phyloP scores from a whole-genome alignment of 352 stramenopile genomes.

The Globisporangium nunn region DNA sequence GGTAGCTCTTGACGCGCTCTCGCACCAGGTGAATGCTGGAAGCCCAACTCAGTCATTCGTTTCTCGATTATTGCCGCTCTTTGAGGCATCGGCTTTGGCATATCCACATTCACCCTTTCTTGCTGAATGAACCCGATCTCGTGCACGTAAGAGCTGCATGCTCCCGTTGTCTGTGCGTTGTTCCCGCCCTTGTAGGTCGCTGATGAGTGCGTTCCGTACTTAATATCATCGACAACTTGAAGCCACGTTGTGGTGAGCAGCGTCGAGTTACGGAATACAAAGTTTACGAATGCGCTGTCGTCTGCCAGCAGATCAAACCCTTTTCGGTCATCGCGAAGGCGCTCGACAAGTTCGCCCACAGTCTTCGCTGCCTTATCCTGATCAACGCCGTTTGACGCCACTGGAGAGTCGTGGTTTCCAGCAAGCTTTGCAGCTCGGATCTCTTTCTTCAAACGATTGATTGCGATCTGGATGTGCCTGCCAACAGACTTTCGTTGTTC shows the following conservation, averaged over 20 bases:
- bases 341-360: constrained; percentile 31
- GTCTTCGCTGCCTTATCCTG: constrained; percentile 6
- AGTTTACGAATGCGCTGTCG: constrained; percentile 45
- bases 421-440: constrained; percentile 10
- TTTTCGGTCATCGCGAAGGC: constrained; percentile 22
- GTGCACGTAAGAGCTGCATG: constrained; percentile 24
- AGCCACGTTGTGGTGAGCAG: constrained; percentile 43
- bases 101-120: neutral
- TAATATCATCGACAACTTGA: constrained; percentile 36
- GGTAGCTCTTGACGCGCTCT: neutral
- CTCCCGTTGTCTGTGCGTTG: constrained; percentile 3
- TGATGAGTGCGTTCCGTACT: constrained; percentile 15
- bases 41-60: constrained; percentile 35
- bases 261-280: constrained; percentile 47
- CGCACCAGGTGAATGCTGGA: constrained; percentile 18
- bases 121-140: constrained; percentile 28
- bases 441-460: constrained; percentile 21
- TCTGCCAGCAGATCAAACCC: constrained; percentile 35
- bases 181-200: neutral
- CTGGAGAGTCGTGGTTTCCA: neutral
- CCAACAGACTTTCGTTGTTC: constrained; percentile 15
- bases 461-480: constrained; percentile 23
- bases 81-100: constrained; percentile 22
- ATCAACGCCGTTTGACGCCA: neutral
- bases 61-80: constrained; percentile 36